Base-by-base conservation (phyloP, 2,329 filamentous ascomycete genomes). In the Rutstroemia sp. region DNA sequence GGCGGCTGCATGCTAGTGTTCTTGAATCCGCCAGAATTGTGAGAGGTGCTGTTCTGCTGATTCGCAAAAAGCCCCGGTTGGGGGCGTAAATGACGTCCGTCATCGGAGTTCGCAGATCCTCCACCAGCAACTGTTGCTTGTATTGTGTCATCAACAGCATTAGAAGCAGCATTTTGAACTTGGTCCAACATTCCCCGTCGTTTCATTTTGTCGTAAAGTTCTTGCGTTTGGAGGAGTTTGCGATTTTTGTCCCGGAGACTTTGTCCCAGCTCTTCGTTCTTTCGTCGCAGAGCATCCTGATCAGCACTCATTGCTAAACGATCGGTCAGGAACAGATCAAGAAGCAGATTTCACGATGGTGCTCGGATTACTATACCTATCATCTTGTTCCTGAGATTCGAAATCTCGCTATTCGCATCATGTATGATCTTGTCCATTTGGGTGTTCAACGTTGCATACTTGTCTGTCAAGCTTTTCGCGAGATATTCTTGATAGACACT, bases 401-500 rank as follows among this genome's bases (percentile, higher is more conserved):
- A 77, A 55, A 92, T 87, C 65, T 92, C 83, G 0, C 80, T 70
- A 65, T 92, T 91, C 7, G 89, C 88, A 59, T 92, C 85, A 60
- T 84, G 81, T 47, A 91, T 80, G 1, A 88, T 75, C 63, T 86
- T 87, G 63, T 94, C 87, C 67, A 91, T 78, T 45, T 88, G 80
- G 12, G 78, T 72, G 61, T 77, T 87, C 16, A 94, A 72, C 2
- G 70, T 75, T 1, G 77, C 73, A 67, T 88, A 90, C 68, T 88
- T 92, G 10, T 90, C 87, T 0, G 81, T 83, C 59, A 95, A 72
- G 9, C 79, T 84, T 65, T 85, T 90, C 45, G 82, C 83, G 1
- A 89, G 73, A 63, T 87, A 84, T 63, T 90, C 85, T 67, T 95
- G 88, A 65, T 92, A 95, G 52, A 86, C 79, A 57, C 86, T 89